Base-by-base conservation (phyloP, 2,329 filamentous ascomycete genomes). In the Dothiorella sarmentorum region DNA sequence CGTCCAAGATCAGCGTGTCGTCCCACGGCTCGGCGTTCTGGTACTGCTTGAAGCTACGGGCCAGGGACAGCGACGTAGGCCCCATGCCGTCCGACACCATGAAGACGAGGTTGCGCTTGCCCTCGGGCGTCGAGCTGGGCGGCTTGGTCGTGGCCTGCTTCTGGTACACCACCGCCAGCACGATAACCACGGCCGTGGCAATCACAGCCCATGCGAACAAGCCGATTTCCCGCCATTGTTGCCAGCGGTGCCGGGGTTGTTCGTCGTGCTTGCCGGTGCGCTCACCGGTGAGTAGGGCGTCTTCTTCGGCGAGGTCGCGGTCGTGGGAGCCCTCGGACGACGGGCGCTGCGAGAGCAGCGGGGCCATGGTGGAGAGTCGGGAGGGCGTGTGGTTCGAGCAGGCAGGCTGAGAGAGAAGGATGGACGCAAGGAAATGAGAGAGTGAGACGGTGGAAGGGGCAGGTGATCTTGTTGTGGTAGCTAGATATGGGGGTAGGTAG, bases 81-180 rank as follows among this genome's bases (percentile, higher is more conserved):
- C 94, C 94, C 94, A 99, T 99, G 68, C 94, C 94, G 73, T 99
- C 94, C 0, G 91, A 96, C 35, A 99, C 93, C 94, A 99, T 99
- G 79, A 99, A 97, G 67, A 99, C 88, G 56, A 99, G 80, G 74
- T 97, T 99, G 57, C 90, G 84, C 80, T 97, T 99, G 55, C 85
- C 84, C 26, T 67, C 74, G 58, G 80, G 67, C 35, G 66, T 71
- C 49, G 49, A n/a, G 59, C 64, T 68, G 37, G 67, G 66, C 17
- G 69, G 65, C 26, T 65, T 44, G 33, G 69, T 66, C 17, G 69
- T 69, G 58, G 81, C 77, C 62, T 85, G 80, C 66, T 85, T 82
- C 73, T 96, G 90, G 69, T 90, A 89, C 15, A 89, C 75, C n/a
- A 94, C 88, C 3, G 89, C 89, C 18, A 96, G 80, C 29, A 96